Conservation (phyloP, 371 early-diverging fungal genomes). For the Apophysomyces ossiformis region DNA sequence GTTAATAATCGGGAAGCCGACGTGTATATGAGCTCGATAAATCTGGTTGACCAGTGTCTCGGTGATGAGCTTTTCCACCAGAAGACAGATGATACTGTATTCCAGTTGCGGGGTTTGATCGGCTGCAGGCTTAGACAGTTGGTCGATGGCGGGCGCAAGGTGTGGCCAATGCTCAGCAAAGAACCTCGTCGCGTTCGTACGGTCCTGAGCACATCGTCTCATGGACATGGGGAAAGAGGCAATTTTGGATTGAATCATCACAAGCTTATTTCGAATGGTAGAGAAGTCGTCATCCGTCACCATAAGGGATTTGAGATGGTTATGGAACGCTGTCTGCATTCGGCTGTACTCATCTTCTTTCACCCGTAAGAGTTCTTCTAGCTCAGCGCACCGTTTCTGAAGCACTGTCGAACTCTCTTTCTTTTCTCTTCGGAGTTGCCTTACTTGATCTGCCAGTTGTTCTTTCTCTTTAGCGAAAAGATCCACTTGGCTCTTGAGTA, state of each 20-base stretch:
- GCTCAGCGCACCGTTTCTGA: conserved; percentile 25
- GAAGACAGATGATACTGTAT: conserved; percentile 34
- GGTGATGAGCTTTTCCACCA: conserved; percentile 47
- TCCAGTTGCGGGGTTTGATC: conserved; percentile 20
- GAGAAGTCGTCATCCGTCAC: conserved; percentile 52
- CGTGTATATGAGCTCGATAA: conserved; percentile 36
- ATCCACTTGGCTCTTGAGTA: conserved; percentile 3
- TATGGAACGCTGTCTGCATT: conserved; percentile 45
- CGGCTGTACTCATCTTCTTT: conserved; percentile 40
- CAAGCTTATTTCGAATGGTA: conserved; percentile 42
- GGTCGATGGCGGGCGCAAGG: conserved; percentile 35
- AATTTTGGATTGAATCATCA: conserved; percentile 45
- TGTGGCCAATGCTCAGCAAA: conserved; percentile 32
- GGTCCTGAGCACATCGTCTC: conserved; percentile 38
- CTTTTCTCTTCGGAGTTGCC: not conserved
- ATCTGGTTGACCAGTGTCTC: conserved; percentile 32
- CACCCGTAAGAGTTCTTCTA: conserved; percentile 33
- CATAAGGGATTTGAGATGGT: conserved; percentile 41
- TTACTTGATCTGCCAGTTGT: conserved; percentile 3
- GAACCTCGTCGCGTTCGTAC: conserved; percentile 24
- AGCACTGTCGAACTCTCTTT: conserved; percentile 7
- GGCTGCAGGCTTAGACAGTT: conserved; percentile 15
- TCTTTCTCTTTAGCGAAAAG: not conserved
- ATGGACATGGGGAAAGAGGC: conserved; percentile 41
- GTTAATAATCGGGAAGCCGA: conserved; percentile 38